phyloP scores from a whole-genome alignment of 169 alveolate species.

The Neospora caninum region DNA sequence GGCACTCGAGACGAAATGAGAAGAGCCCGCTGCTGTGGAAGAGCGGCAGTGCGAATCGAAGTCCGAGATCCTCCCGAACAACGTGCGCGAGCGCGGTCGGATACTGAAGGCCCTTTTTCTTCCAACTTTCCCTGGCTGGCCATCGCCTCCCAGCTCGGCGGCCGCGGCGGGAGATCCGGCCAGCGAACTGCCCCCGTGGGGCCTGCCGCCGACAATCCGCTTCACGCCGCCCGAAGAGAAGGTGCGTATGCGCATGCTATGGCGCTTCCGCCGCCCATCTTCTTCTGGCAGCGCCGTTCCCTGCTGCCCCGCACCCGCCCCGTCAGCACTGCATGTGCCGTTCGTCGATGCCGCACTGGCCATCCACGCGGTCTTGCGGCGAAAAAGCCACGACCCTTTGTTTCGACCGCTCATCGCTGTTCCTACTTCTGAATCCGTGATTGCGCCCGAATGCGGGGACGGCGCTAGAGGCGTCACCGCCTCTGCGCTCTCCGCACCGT shows the following conservation, averaged over 20 bases:
- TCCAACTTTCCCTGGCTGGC: not conserved
- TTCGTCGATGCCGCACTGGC: not conserved
- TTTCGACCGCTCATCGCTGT: not conserved
- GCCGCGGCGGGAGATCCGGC: too few relatives aligned
- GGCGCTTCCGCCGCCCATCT: not conserved
- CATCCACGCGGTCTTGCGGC: not conserved
- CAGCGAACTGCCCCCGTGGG: too few relatives aligned
- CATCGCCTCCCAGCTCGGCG: not conserved
- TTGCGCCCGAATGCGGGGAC: not conserved
- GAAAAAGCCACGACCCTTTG: not conserved
- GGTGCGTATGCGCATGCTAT: not conserved
- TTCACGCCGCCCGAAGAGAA: not conserved
- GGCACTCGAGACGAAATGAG: not conserved
- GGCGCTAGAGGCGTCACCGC: not conserved
- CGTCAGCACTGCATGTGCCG: not conserved
- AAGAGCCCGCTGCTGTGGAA: not conserved
- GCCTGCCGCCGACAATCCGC: not conserved
- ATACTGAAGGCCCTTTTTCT: not conserved
- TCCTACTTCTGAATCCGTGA: constrained; percentile 24
- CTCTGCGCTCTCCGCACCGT: not conserved
- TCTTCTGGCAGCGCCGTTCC: not conserved
- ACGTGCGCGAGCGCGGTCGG: not conserved
- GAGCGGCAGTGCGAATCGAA: not conserved
- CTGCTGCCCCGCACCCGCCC: not conserved
- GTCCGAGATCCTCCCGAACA: not conserved